A percentile compares a stretch with the other conserved stretches of the same genome.
Evolutionary conservation across 2,329 filamentous ascomycete genomes (phyloP).

Genomic region (Aspergillus nomiae): DNA sequence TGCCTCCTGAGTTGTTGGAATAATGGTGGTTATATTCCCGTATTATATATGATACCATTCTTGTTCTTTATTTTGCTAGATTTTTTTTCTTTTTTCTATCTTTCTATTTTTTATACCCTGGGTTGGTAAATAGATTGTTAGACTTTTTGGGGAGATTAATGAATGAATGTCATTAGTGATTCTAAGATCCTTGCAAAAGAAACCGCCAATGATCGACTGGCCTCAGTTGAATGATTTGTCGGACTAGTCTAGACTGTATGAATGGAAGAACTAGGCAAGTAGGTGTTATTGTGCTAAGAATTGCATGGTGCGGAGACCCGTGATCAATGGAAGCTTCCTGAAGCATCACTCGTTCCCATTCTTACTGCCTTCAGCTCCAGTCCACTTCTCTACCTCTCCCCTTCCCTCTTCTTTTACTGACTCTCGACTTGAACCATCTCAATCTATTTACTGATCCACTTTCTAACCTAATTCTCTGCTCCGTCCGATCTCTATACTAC

Average conservation of each 20-base stretch:
- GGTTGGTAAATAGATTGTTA: neutral
- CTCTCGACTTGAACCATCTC: neutral
- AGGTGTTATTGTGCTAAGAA: neutral
- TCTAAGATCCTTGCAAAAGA: neutral
- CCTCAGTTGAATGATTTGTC: neutral
- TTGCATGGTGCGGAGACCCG: conserved; percentile 6
- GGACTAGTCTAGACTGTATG: neutral
- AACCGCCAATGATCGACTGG: neutral
- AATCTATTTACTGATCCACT: neutral
- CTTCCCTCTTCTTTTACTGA: conserved; percentile 1
- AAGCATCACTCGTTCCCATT: conserved; percentile 26
- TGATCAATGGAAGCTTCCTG: conserved; percentile 44
- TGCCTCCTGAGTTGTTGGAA: conserved; percentile 30
- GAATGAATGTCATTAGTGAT: neutral
- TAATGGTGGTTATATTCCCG: conserved; percentile 10
- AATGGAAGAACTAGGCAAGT: neutral
- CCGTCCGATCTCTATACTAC: neutral
- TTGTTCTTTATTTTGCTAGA: neutral
- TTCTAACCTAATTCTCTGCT: conserved; percentile 1
- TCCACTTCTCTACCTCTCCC: conserved; percentile 6
- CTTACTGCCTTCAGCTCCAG: conserved; percentile 2
- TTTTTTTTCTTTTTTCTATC: neutral
- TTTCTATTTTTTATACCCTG: neutral
- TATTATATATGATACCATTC: neutral
- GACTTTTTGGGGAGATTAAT: neutral